These are phyloP conservation scores for Mrakia gelida DNA, from an alignment of 768 basidiomycete genomes.

Conservation along the genomic window DNA sequence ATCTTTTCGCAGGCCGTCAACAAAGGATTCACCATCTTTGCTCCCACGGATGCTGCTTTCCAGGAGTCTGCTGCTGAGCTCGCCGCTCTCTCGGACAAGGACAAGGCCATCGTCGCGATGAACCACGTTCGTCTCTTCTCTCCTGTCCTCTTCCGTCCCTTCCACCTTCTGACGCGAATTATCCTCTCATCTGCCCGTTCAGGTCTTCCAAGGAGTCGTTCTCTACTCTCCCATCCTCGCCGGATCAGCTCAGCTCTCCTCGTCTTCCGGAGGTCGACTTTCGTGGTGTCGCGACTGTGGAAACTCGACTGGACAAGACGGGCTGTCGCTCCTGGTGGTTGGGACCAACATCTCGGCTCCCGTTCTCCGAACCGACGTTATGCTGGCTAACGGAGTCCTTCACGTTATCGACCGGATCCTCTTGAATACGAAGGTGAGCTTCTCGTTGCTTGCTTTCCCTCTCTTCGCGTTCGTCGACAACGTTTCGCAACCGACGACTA, in stretches of 20 bases:
- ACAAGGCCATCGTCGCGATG: conserved; percentile 2
- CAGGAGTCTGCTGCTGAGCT: not conserved
- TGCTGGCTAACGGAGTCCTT: not conserved
- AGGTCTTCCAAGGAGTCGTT: conserved; percentile 3
- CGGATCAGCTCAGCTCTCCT: conserved; percentile 17
- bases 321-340: not conserved
- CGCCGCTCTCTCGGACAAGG: not conserved
- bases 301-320: conserved; percentile 1
- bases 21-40: conserved; percentile 11
- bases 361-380: conserved; percentile 4
- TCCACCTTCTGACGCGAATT: not conserved
- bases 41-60: conserved; percentile 5
- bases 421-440: not conserved
- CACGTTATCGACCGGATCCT: conserved; percentile 7
- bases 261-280: not conserved
- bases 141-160: not conserved
- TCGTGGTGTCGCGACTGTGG: conserved; percentile 4
- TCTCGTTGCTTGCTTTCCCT: too few relatives aligned
- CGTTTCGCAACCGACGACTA: too few relatives aligned
- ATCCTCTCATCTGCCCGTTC: too few relatives aligned
- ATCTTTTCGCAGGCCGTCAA: not conserved
- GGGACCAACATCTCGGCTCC: conserved; percentile 11
- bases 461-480: too few relatives aligned
- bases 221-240: conserved; percentile 10
- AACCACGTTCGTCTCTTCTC: not conserved